A percentile compares a stretch with the other conserved stretches of the same genome.
These are phyloP conservation scores for Gnaphalium uliginosum DNA, from an alignment of 129 eudicot genomes.

Conservation along the genomic window DNA sequence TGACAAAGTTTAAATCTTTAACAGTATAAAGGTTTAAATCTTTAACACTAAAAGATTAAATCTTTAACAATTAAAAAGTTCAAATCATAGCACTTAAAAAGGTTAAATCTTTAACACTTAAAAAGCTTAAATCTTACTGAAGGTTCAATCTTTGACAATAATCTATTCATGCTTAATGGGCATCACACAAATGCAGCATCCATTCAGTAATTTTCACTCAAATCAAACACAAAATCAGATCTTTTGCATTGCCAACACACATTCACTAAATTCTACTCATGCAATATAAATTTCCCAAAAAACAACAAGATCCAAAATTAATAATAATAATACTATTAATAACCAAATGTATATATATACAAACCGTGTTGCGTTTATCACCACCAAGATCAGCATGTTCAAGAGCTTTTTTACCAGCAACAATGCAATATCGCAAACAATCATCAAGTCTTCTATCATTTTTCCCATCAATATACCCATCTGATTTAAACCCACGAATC, in stretches of 20 bases:
- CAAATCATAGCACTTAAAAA: background rate
- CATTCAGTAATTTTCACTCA: conserved; percentile 20
- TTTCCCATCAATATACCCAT: conserved; percentile 94
- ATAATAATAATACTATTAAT: background rate
- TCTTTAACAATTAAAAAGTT: background rate
- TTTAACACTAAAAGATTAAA: background rate
- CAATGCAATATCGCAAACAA: conserved; percentile 81
- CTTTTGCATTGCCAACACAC: background rate
- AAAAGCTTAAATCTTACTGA: background rate
- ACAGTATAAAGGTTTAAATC: background rate
- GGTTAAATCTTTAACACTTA: background rate
- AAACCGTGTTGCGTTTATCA: conserved; percentile 62
- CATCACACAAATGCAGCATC: background rate
- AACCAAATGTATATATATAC: background rate
- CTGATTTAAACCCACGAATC: conserved; percentile 82
- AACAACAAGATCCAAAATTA: conserved; percentile 14
- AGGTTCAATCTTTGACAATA: background rate
- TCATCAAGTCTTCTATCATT: conserved; percentile 92
- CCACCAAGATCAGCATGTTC: conserved; percentile 86
- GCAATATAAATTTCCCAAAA: conserved; percentile 7
- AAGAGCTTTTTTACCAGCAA: conserved; percentile 93
- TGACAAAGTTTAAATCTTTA: background rate
- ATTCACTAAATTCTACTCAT: conserved; percentile 17
- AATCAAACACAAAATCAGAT: background rate
- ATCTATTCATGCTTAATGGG: background rate